Evolutionary conservation across 2,329 filamentous ascomycete genomes (phyloP).

Genomic region (Lecanicillium sp.): DNA sequence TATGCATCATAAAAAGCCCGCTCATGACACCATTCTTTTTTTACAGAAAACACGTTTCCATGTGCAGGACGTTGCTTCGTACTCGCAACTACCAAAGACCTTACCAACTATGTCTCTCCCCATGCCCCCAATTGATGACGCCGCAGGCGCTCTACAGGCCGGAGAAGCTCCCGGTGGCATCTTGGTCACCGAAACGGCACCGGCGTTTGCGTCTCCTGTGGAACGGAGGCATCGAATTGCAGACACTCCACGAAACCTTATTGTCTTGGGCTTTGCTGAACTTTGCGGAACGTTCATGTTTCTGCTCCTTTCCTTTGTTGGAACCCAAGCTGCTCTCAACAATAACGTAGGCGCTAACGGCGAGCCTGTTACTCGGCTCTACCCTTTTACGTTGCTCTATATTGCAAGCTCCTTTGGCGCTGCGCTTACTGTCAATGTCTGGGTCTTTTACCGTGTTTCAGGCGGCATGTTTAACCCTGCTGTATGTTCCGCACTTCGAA

Average conservation of each 20-base stretch:
- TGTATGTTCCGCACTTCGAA: constrained; percentile 30
- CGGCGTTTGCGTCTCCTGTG: too few relatives aligned
- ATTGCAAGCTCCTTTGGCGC: constrained; percentile 42
- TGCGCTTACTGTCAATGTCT: constrained; percentile 44
- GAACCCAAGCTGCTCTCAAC: constrained; percentile 28
- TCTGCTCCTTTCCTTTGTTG: constrained; percentile 34
- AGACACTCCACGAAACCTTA: constrained; percentile 20
- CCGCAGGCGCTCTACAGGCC: too few relatives aligned
- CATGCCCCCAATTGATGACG: too few relatives aligned
- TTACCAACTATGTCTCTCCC: too few relatives aligned
- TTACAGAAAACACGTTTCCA: too few relatives aligned
- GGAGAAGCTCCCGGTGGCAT: too few relatives aligned
- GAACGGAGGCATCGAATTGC: background rate
- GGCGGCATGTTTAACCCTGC: constrained; percentile 44
- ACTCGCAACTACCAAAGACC: too few relatives aligned
- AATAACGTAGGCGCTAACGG: constrained; percentile 22
- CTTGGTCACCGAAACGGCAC: too few relatives aligned
- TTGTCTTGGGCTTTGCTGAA: constrained; percentile 37
- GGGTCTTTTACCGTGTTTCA: constrained; percentile 47
- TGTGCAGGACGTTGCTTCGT: too few relatives aligned
- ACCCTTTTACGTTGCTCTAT: constrained; percentile 33
- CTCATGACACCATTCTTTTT: too few relatives aligned
- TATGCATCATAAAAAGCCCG: too few relatives aligned
- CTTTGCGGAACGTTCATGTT: constrained; percentile 47
- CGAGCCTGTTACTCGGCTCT: constrained; percentile 18